A percentile compares a stretch with the other conserved stretches of the same genome.
These are phyloP conservation scores for Vitis vinifera DNA, from an alignment of 164 flowering plant species.

Conservation along the genomic window ASM3070453v1 NC_081806.1:6597501-6598000, in stretches of 20 bases:
- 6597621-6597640: conserved; percentile 39
- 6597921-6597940: neutral
- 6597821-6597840: conserved; percentile 32
- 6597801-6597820: conserved; percentile 15
- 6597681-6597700: conserved; percentile 44
- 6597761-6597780: conserved; percentile 37
- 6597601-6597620: conserved; percentile 42
- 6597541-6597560: conserved; percentile 36
- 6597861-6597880: conserved; percentile 23
- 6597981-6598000: neutral
- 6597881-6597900: conserved; percentile 48
- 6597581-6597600: conserved; percentile 50
- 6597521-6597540: no score
- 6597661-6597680: conserved; percentile 51
- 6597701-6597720: conserved; percentile 47
- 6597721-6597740: conserved; percentile 50
- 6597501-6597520: no score
- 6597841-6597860: conserved; percentile 57
- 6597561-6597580: conserved; percentile 41
- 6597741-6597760: conserved; percentile 49
- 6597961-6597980: neutral
- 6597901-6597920: neutral
- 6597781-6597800: conserved; percentile 48
- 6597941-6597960: no score
- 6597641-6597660: conserved; percentile 61